Conservation (phyloP, 345 rosid genomes). For the Salix viminalis region DNA sequence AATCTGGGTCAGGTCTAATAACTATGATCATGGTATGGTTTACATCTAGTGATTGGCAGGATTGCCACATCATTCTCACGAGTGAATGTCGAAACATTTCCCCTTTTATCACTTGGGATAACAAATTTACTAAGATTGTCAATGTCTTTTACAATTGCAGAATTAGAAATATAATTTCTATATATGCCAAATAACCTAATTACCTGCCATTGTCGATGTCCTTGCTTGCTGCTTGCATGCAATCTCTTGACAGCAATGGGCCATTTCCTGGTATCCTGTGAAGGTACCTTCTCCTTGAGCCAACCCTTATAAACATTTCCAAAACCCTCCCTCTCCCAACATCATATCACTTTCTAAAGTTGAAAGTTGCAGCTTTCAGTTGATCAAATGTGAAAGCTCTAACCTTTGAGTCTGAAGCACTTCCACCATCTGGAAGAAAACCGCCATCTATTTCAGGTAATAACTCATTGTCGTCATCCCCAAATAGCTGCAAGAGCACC, state of each 20-base stretch:
- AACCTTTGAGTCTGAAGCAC: not conserved
- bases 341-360: constrained; percentile 2
- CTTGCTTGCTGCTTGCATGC: constrained; percentile 16
- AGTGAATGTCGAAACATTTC: too few species aligned
- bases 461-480: not conserved
- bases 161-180: too few species aligned
- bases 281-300: constrained; percentile 11
- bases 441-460: not conserved
- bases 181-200: too few species aligned
- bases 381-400: constrained; percentile 16
- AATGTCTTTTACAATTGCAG: too few species aligned
- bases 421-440: constrained; percentile 1
- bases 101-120: too few species aligned
- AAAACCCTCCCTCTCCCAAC: constrained; percentile 19
- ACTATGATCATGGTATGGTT: too few species aligned
- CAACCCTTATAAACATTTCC: constrained; percentile 15
- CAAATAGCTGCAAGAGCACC: constrained; percentile 7
- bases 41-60: too few species aligned
- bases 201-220: constrained; percentile 16
- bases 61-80: too few species aligned
- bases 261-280: not conserved
- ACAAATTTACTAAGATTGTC: too few species aligned
- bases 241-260: constrained; percentile 18
- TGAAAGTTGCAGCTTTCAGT: constrained; percentile 12
- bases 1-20: too few species aligned